Evolutionary conservation across 2,329 filamentous ascomycete genomes (phyloP).

Genomic region (Pestalotiopsis sp.): DNA sequence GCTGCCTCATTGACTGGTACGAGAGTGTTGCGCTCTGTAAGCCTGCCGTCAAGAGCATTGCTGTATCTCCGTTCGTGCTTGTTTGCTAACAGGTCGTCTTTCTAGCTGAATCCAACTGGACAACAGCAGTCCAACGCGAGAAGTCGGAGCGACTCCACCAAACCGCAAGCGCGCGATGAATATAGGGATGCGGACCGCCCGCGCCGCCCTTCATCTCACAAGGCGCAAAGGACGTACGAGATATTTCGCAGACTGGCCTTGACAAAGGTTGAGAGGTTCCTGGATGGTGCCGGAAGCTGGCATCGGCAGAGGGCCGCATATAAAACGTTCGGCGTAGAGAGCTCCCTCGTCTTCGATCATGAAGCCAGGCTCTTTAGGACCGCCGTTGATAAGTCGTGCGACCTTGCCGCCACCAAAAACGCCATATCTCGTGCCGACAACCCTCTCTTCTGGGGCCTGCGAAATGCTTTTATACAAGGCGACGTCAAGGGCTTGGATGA

Average conservation of each 20-base stretch:
- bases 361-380: conserved; percentile 48
- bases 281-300: conserved; percentile 31
- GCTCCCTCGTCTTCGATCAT: conserved; percentile 42
- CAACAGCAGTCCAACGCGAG: not conserved
- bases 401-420: conserved; percentile 40
- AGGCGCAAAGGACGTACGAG: conserved; percentile 19
- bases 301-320: conserved; percentile 26
- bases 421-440: conserved; percentile 44
- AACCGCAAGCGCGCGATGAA: not conserved
- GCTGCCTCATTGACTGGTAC: conserved; percentile 25
- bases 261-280: conserved; percentile 36
- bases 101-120: not conserved
- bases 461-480: conserved; percentile 57
- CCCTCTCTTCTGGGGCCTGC: conserved; percentile 59
- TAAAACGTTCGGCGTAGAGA: conserved; percentile 35
- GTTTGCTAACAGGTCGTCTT: not conserved
- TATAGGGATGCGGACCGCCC: not conserved
- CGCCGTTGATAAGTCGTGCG: conserved; percentile 46
- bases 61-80: not conserved
- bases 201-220: not conserved
- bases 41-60: not conserved
- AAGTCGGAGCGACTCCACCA: not conserved
- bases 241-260: conserved; percentile 24
- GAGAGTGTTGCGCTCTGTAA: not conserved
- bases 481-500: conserved; percentile 52